These are phyloP conservation scores for Pseudomonodictys pantanalensis DNA, from an alignment of 495 filamentous ascomycete species.

Conservation along the genomic window DNA sequence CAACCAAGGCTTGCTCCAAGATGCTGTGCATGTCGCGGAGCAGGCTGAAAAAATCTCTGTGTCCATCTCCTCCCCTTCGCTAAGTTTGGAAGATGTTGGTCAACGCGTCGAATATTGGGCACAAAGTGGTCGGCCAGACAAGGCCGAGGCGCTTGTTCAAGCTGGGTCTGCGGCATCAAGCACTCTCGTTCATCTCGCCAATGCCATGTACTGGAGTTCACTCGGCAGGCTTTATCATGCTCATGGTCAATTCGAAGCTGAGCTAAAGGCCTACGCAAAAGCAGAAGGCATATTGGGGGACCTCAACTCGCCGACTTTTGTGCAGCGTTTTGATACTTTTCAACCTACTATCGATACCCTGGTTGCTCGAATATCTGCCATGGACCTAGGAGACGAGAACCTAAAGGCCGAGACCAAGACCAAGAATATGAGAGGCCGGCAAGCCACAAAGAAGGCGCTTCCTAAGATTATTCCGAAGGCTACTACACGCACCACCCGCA, in stretches of 20 bases:
- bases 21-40: constrained; percentile 86
- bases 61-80: constrained; percentile 60
- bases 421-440: constrained; percentile 12
- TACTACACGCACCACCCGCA: background rate
- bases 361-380: constrained; percentile 4
- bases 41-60: constrained; percentile 77
- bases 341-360: constrained; percentile 1
- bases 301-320: constrained; percentile 11
- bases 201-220: constrained; percentile 10
- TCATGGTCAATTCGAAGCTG: constrained; percentile 28
- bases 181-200: too few relatives aligned
- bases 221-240: constrained; percentile 11
- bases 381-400: background rate
- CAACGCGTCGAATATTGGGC: constrained; percentile 64
- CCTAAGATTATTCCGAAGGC: constrained; percentile 3
- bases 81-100: constrained; percentile 53
- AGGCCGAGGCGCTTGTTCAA: constrained; percentile 54
- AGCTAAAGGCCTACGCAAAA: constrained; percentile 38
- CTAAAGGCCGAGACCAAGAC: constrained; percentile 1
- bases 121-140: constrained; percentile 58
- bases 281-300: constrained; percentile 24
- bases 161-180: too few relatives aligned
- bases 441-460: constrained; percentile 6
- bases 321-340: constrained; percentile 10
- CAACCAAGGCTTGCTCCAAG: constrained; percentile 79